phyloP scores from a whole-genome alignment of 768 basidiomycete species.

The Trametopsis cervina region DNA sequence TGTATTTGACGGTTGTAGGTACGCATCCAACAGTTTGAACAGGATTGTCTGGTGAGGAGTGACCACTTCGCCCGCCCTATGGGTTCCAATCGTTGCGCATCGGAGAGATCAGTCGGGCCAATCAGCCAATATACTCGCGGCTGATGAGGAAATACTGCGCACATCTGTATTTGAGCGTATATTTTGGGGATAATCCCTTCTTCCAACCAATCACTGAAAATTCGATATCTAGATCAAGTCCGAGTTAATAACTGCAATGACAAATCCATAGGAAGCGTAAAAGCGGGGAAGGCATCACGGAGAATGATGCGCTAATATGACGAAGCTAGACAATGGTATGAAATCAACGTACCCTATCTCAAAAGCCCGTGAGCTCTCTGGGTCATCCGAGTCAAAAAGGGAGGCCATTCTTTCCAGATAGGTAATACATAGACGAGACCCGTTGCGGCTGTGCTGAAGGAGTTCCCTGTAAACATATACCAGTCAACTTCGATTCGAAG shows the following conservation, averaged over 20 bases:
- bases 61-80: constrained; percentile 62
- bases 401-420: constrained; percentile 69
- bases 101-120: not conserved
- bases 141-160: constrained; percentile 19
- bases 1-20: constrained; percentile 40
- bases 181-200: constrained; percentile 50
- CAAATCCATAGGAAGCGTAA: no score
- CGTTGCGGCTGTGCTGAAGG: constrained; percentile 46
- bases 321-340: constrained; percentile 3
- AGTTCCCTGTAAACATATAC: constrained; percentile 42
- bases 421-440: constrained; percentile 57
- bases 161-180: constrained; percentile 59
- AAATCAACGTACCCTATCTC: constrained; percentile 59
- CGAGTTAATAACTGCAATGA: no score
- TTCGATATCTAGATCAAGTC: constrained; percentile 54
- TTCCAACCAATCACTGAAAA: constrained; percentile 60
- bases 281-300: no score
- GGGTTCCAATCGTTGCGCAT: constrained; percentile 1
- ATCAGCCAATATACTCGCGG: no score
- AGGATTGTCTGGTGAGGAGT: constrained; percentile 84
- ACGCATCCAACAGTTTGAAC: constrained; percentile 82
- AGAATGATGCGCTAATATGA: constrained; percentile 2
- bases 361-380: constrained; percentile 62
- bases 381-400: constrained; percentile 61
- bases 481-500: no score